These are phyloP conservation scores for Pyracantha coccinea DNA, from an alignment of 331 rosid genomes.

Conservation along the genomic window DNA sequence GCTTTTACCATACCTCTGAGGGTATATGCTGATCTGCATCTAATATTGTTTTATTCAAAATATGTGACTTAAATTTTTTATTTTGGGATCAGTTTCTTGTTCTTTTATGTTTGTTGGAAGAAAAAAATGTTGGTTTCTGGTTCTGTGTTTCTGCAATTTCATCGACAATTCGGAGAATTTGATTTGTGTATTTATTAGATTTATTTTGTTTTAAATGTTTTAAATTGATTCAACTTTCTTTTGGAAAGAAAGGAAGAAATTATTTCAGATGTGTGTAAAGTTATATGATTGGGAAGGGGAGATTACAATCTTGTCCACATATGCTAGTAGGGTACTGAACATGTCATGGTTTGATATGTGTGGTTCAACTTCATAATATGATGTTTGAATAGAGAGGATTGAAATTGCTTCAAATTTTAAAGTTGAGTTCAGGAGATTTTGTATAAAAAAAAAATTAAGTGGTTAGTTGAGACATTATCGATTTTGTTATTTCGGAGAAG, in stretches of 20 bases:
- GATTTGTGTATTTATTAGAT: neutral
- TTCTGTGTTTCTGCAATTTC: neutral
- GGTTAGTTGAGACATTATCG: neutral
- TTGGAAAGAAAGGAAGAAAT: neutral
- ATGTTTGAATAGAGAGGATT: neutral
- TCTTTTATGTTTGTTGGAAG: neutral
- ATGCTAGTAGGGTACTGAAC: neutral
- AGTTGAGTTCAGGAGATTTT: neutral
- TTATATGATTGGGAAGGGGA: neutral
- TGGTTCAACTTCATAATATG: neutral
- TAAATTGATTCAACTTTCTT: neutral
- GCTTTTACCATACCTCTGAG: neutral
- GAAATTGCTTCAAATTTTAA: neutral
- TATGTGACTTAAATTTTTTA: neutral
- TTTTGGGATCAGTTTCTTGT: neutral
- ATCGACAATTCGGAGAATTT: neutral
- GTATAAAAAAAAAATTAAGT: neutral
- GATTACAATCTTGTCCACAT: neutral
- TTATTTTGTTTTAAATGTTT: neutral
- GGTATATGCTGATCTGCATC: neutral
- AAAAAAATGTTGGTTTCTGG: neutral
- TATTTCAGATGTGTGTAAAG: neutral
- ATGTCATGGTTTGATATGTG: neutral
- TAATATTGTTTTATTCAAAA: neutral
- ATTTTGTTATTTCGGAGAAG: neutral